phyloP scores from a whole-genome alignment of 257 asterid species.

The Solanum okadae region DNA sequence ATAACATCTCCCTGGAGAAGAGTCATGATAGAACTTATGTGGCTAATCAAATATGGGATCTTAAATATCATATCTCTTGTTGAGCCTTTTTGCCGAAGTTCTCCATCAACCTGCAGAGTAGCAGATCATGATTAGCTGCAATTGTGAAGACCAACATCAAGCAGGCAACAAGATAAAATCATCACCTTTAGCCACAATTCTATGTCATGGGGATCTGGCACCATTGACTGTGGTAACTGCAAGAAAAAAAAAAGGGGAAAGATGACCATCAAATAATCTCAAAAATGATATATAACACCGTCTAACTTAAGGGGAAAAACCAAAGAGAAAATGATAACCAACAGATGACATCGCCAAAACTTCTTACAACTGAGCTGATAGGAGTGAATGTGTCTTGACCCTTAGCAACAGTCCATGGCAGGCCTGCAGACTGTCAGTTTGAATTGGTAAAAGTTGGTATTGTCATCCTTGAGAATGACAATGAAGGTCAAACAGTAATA shows the following conservation, averaged over 20 bases:
- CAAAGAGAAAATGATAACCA: not conserved
- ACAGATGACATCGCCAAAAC: not conserved
- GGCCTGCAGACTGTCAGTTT: slow-evolving; percentile 86
- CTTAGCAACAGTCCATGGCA: slow-evolving; percentile 97
- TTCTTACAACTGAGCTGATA: slow-evolving; percentile 83
- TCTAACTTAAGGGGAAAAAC: not conserved
- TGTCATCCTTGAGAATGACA: not conserved
- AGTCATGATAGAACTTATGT: slow-evolving; percentile 88
- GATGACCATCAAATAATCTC: not conserved
- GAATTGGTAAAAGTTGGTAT: not conserved
- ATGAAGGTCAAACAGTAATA: not conserved
- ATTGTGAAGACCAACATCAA: not conserved
- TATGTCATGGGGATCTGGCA: slow-evolving; percentile 81
- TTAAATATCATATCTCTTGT: slow-evolving; percentile 87
- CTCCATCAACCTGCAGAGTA: slow-evolving; percentile 81
- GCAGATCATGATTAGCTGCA: not conserved
- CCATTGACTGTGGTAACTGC: slow-evolving; percentile 62
- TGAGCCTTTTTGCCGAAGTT: slow-evolving; percentile 77
- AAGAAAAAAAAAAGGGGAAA: not conserved
- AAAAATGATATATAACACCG: not conserved
- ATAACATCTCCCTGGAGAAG: slow-evolving; percentile 94
- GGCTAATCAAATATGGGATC: slow-evolving; percentile 95
- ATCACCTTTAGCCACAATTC: slow-evolving; percentile 92
- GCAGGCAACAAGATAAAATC: not conserved
- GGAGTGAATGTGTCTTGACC: slow-evolving; percentile 99